Evolutionary conservation across 2,329 filamentous ascomycete species (phyloP).

Genomic region (Hypomyces rosellus): DNA sequence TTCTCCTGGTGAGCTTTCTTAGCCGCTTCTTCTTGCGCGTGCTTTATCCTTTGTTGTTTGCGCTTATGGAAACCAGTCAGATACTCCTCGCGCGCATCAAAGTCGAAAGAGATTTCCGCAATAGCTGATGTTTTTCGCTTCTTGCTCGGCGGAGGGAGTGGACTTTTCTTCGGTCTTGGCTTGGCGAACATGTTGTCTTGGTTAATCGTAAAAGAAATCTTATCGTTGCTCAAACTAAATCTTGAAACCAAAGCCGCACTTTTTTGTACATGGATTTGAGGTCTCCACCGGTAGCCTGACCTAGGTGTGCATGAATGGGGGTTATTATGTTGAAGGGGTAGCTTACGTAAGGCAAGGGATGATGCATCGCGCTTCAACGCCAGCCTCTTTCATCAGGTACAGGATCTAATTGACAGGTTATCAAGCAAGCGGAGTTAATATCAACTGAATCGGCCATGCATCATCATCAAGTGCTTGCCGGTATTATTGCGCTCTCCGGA

Average conservation of each 20-base stretch:
- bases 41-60: conserved; percentile 77
- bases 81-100: conserved; percentile 72
- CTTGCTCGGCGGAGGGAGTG: conserved; percentile 56
- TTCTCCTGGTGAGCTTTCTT: conserved; percentile 73
- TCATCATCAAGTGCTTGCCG: conserved; percentile 26
- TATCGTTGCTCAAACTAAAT: too few relatives aligned
- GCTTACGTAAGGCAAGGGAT: conserved; percentile 2
- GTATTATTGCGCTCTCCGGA: conserved; percentile 49
- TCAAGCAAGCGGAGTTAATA: conserved; percentile 4
- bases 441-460: conserved; percentile 8
- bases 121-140: conserved; percentile 58
- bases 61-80: conserved; percentile 96
- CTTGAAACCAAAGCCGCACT: neutral
- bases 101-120: conserved; percentile 83
- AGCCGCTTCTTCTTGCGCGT: conserved; percentile 74
- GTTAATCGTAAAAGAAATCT: neutral
- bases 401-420: conserved; percentile 3
- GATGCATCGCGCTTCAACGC: conserved; percentile 6
- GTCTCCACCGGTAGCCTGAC: too few relatives aligned
- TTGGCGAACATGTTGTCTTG: conserved; percentile 42
- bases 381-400: conserved; percentile 4
- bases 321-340: neutral
- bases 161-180: conserved; percentile 52
- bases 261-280: neutral
- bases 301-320: neutral